Base-by-base conservation (phyloP, 495 filamentous ascomycete genomes). In the Ascobolus immersus region DNA sequence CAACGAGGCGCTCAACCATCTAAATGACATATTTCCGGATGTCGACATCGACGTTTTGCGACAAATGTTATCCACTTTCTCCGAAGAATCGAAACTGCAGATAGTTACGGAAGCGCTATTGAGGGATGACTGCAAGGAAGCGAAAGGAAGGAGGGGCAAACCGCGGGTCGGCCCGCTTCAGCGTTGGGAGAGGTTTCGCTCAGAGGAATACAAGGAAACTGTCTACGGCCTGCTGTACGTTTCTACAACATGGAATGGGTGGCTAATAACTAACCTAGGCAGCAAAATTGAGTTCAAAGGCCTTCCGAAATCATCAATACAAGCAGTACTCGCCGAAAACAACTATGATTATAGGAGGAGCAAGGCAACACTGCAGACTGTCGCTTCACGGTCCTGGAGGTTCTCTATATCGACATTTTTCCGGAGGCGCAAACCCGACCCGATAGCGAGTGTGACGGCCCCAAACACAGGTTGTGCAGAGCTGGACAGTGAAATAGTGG, bases 21-120 rank as follows among this genome's bases (percentile, higher is more conserved):
- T 96, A 8, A 67, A 68, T 3, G 62, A 61, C 4, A 59, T 92
- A 2, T 96, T 96, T 42, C 86, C 86, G 4, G 71, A 90, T 51
- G 59, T 91, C 15, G 71, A 77, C 35, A 58, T 84, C 37, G 79
- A 91, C 34, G 82, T 90, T n/a, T 81, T 96, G 43, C 69, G 86
- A 9, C 81, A 90, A 49, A 67, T 93, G 60, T 65, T 96, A 21
- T 54, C 61, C 17, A 77, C 61, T 38, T 77, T 90, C 50, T 71
- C 75, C 41, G 75, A 75, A 25, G 65, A 82, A 42, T 92, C 81
- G 42, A 57, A 78, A 43, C 52, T 93, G 2, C 69, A 84, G 26
- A 64, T 96, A 24, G 76, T 82, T 21, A 77, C 80, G 4, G 80
- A 93, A 41, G 67, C 72, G 40, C 56, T 96, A 24, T 55, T 93